phyloP scores from a whole-genome alignment of 164 flowering plant genomes.

The Magnolia sinica region DNA sequence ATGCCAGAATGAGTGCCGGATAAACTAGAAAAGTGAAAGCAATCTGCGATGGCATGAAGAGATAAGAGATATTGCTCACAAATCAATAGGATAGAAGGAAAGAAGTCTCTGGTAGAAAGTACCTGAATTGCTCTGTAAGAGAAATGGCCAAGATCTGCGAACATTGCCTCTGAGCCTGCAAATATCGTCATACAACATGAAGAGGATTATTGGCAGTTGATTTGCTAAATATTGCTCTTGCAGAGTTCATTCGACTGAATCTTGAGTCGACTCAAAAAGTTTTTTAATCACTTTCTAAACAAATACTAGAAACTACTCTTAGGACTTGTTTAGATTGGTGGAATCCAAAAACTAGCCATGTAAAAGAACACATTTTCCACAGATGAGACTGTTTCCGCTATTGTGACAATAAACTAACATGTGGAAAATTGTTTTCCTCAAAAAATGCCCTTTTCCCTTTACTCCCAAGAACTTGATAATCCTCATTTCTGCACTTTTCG shows the following conservation, averaged over 20 bases:
- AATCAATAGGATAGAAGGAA: neutral
- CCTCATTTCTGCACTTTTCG: no score
- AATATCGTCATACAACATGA: neutral
- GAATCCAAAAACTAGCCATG: no score
- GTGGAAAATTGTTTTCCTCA: no score
- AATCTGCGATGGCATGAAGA: constrained; percentile 45
- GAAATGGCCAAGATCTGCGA: constrained; percentile 70
- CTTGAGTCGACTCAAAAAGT: neutral
- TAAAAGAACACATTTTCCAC: no score
- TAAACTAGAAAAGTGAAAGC: constrained; percentile 87
- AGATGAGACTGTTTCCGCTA: no score
- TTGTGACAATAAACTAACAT: no score
- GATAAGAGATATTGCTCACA: constrained; percentile 1
- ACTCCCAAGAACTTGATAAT: no score
- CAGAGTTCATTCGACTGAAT: neutral
- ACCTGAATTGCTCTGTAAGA: constrained; percentile 60
- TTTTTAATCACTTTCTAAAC: neutral
- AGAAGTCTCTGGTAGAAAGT: neutral
- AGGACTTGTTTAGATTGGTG: neutral
- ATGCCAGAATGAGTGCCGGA: constrained; percentile 86
- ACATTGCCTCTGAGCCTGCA: constrained; percentile 74
- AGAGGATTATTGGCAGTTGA: neutral
- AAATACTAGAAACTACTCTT: neutral
- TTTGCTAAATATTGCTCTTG: neutral
- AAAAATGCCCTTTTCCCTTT: no score